phyloP scores from a whole-genome alignment of 129 eudicot genomes.

The Silybum marianum region DNA sequence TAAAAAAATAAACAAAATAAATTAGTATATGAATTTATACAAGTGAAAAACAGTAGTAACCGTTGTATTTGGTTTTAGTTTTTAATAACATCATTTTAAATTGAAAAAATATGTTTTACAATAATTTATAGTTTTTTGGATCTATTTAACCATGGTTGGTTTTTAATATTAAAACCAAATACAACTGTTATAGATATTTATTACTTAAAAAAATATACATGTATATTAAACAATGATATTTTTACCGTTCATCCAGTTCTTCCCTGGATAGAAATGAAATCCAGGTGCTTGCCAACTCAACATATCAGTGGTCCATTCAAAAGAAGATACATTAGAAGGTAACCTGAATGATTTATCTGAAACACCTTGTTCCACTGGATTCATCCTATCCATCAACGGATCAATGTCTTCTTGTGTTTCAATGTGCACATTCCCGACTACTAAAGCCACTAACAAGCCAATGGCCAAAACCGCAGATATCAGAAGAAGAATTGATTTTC shows the following conservation, averaged over 20 bases:
- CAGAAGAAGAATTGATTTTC: slow-evolving; percentile 29
- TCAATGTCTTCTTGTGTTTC: slow-evolving; percentile 13
- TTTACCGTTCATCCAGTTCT: slow-evolving; percentile 45
- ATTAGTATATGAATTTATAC: neutral
- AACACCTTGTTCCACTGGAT: slow-evolving; percentile 51
- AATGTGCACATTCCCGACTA: slow-evolving; percentile 35
- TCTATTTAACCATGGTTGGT: neutral
- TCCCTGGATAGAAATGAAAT: slow-evolving; percentile 30
- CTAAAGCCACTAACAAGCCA: slow-evolving; percentile 34
- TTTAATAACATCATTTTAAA: neutral
- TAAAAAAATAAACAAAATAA: neutral
- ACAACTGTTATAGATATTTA: neutral
- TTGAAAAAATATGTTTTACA: too few species aligned
- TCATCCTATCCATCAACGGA: slow-evolving; percentile 19
- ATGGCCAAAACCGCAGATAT: slow-evolving; percentile 39
- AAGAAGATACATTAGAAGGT: slow-evolving; percentile 20
- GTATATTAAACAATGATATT: neutral
- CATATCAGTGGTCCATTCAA: slow-evolving; percentile 27
- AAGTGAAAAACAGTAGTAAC: neutral
- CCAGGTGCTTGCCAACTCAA: slow-evolving; percentile 36
- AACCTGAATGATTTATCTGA: slow-evolving; percentile 53
- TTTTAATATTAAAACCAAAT: neutral
- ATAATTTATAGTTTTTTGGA: too few species aligned
- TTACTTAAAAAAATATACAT: neutral
- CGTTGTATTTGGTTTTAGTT: neutral